A percentile compares a stretch with the other conserved stretches of the same genome.
Evolutionary conservation across 352 stramenopile species (phyloP).

Genomic region (Pythium aquatile): DNA sequence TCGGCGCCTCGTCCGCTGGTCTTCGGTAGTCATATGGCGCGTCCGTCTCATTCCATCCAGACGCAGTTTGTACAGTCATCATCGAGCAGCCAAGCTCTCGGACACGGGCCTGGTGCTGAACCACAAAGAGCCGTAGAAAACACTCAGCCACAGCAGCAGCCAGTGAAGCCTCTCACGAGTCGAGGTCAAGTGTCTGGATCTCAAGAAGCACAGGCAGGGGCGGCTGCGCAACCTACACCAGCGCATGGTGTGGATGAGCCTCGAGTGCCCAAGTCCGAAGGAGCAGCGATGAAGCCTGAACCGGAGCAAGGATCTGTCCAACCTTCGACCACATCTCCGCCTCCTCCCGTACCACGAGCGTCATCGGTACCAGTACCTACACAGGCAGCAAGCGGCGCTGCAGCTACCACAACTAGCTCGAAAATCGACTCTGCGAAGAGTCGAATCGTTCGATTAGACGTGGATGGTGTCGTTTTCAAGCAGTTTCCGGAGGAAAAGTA

Average conservation of each 20-base stretch:
- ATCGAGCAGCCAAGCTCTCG: too few relatives aligned
- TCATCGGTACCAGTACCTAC: neutral
- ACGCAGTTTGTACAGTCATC: too few relatives aligned
- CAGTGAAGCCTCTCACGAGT: too few relatives aligned
- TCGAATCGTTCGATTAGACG: neutral
- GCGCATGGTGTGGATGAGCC: neutral
- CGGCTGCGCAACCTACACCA: neutral
- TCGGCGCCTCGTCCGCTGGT: too few relatives aligned
- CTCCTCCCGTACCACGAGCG: neutral
- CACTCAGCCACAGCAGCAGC: too few relatives aligned
- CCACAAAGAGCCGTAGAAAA: too few relatives aligned
- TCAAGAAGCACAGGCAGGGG: too few relatives aligned
- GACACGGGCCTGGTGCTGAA: too few relatives aligned
- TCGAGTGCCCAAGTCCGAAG: neutral
- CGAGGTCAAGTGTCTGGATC: too few relatives aligned
- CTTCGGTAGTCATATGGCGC: too few relatives aligned
- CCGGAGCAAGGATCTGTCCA: neutral
- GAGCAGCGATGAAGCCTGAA: neutral
- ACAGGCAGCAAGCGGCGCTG: neutral
- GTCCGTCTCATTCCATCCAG: too few relatives aligned
- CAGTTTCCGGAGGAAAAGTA: neutral
- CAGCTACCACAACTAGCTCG: neutral
- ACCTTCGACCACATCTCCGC: too few relatives aligned
- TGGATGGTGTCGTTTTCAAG: neutral
- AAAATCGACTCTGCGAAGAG: neutral